Conservation (phyloP, 768 basidiomycete species). For the Boletellus emodensis region DNA sequence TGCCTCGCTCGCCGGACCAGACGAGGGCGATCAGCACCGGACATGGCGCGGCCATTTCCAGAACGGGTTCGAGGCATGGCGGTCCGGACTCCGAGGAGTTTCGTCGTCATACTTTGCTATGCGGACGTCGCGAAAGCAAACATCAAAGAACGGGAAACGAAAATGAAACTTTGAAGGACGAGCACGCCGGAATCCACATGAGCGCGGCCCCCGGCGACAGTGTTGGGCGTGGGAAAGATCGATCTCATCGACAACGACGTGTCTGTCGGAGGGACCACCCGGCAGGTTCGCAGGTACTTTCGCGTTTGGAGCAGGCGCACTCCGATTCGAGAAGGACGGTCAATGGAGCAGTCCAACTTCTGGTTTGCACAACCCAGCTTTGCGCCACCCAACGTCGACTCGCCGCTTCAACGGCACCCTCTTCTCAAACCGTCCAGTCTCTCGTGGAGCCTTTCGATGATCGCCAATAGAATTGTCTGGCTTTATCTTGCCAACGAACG, state of each 20-base stretch:
- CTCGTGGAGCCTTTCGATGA: neutral
- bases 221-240: neutral
- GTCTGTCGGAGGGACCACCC: no score
- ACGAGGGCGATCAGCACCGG: no score
- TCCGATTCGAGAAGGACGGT: slow-evolving; percentile 6
- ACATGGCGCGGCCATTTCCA: no score
- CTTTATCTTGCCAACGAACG: neutral
- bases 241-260: neutral
- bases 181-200: no score
- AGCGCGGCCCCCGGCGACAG: neutral
- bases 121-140: no score
- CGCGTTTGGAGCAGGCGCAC: neutral
- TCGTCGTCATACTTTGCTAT: no score
- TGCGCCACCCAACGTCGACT: slow-evolving; percentile 9
- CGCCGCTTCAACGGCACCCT: neutral
- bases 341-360: neutral
- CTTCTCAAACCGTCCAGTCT: neutral
- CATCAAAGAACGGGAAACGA: no score
- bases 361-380: neutral
- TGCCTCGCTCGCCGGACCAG: slow-evolving; percentile 8
- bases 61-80: no score
- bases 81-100: no score
- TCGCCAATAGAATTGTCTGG: neutral
- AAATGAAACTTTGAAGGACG: no score
- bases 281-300: slow-evolving; percentile 10